A percentile compares a stretch with the other conserved stretches of the same genome.
phyloP scores from a whole-genome alignment of 306 rosid genomes.

The Castanea mollissima region DNA sequence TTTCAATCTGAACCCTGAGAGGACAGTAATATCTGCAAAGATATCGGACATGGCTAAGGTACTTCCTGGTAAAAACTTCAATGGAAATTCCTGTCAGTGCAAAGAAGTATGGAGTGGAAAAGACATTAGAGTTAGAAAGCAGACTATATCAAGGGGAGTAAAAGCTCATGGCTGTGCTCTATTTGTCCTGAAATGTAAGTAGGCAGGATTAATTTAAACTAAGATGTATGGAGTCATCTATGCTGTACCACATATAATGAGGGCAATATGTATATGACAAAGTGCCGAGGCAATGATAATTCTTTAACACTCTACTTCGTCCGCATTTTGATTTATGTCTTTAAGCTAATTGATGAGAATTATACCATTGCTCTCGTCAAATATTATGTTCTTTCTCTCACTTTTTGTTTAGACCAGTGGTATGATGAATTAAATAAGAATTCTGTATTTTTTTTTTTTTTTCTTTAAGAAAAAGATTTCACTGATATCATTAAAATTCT shows the following conservation, averaged over 20 bases:
- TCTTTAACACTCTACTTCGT: neutral
- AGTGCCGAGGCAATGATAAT: too few species aligned
- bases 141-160: constrained; percentile 41
- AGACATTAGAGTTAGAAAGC: constrained; percentile 25
- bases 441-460: too few species aligned
- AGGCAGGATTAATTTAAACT: neutral
- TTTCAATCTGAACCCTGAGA: constrained; percentile 58
- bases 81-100: constrained; percentile 35
- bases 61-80: constrained; percentile 34
- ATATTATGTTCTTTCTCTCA: too few species aligned
- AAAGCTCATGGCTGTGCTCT: constrained; percentile 61
- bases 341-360: too few species aligned
- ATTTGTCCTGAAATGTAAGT: constrained; percentile 46
- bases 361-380: too few species aligned
- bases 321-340: neutral
- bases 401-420: too few species aligned
- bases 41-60: constrained; percentile 47
- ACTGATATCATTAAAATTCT: too few species aligned
- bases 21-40: constrained; percentile 37
- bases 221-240: neutral
- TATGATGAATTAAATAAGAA: too few species aligned
- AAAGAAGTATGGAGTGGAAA: constrained; percentile 70
- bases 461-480: too few species aligned
- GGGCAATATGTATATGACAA: too few species aligned
- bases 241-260: too few species aligned